phyloP scores from a whole-genome alignment of 139 green algal genomes.

The Protoeuglena noctilucae region DNA sequence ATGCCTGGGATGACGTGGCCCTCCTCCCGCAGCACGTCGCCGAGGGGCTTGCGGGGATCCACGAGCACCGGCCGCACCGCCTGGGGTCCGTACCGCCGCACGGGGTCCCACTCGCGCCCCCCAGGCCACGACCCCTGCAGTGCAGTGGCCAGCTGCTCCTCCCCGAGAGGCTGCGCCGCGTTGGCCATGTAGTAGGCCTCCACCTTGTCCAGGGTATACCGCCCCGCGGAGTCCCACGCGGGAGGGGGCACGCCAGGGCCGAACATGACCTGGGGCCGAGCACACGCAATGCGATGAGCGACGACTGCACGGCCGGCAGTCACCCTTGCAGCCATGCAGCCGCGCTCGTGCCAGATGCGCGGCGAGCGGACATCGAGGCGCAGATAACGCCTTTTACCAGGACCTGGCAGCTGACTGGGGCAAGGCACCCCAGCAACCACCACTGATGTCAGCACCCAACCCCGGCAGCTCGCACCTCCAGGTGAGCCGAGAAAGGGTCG shows the following conservation, averaged over 20 bases:
- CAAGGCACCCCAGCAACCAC: constrained; percentile 3
- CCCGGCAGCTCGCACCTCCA: constrained; percentile 45
- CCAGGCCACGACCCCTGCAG: constrained; percentile 49
- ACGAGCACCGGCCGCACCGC: constrained; percentile 23
- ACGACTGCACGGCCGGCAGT: no score
- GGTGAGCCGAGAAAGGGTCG: constrained; percentile 43
- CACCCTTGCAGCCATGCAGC: no score
- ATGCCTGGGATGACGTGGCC: constrained; percentile 56
- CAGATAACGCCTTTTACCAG: neutral
- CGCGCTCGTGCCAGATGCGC: no score
- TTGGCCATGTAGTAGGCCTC: constrained; percentile 74
- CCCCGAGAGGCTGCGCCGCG: constrained; percentile 14
- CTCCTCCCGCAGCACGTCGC: constrained; percentile 23
- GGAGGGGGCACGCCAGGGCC: constrained; percentile 41
- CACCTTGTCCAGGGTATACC: constrained; percentile 47
- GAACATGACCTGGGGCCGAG: constrained; percentile 40
- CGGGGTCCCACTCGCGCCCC: constrained; percentile 13
- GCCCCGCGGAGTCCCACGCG: constrained; percentile 48
- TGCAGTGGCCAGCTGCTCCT: constrained; percentile 26
- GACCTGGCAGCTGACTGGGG: no score
- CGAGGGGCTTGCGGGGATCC: constrained; percentile 13
- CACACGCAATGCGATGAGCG: neutral
- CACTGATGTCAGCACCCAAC: no score
- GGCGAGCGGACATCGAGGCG: no score
- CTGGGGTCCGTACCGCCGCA: constrained; percentile 36